Base-by-base conservation (phyloP, 352 stramenopile species). In the Blastocystis sp. region DNA sequence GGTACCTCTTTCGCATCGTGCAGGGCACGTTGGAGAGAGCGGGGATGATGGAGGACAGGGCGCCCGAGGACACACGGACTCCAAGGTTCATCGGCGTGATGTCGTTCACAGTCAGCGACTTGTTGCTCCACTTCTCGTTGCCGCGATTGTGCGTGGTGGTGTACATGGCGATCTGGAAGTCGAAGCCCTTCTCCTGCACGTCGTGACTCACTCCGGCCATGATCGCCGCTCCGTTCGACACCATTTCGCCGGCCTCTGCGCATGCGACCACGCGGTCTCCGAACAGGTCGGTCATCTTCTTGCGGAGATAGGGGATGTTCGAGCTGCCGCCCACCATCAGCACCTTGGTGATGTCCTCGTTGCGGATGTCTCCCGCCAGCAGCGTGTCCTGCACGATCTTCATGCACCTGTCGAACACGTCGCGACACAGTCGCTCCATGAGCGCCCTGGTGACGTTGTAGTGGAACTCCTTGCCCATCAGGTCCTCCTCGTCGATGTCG, bases 111-210 rank as follows among this genome's bases (percentile, higher is more conserved):
- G n/a, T 7, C 70, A 81, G 54, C 54, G 54, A 9, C 4, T 24
- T 34, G 37, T 26, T 63, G 18, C 6, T 39, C 26, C 24, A 47
- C 41, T 18, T 62, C 1, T 81, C 70, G 54, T 81, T 81, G 11
- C 70, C 70, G n/a, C 16, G 13, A 45, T 81, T 81, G 26, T 64
- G 70, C n/a, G 70, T 65, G 37, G 70, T 81, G 8, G 70, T 81
- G 70, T 81, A 81, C 70, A 81, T 81, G n/a, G 47, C 41, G 37
- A 81, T 26, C 70, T 81, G 70, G 43, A 81, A 65, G 54, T 81
- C 70, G 54, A 65, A 81, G 26, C 39, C 43, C 70, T 81, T 81
- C 70, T 81, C 70, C 43, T n/a, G 11, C 43, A 81, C 70, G 54
- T 81, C 70, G 20, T 34, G 41, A 13, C 37, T 45, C 24, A 81